Evolutionary conservation across 495 filamentous ascomycete species (phyloP).

Genomic region (Lasiosphaeria hispida): DNA sequence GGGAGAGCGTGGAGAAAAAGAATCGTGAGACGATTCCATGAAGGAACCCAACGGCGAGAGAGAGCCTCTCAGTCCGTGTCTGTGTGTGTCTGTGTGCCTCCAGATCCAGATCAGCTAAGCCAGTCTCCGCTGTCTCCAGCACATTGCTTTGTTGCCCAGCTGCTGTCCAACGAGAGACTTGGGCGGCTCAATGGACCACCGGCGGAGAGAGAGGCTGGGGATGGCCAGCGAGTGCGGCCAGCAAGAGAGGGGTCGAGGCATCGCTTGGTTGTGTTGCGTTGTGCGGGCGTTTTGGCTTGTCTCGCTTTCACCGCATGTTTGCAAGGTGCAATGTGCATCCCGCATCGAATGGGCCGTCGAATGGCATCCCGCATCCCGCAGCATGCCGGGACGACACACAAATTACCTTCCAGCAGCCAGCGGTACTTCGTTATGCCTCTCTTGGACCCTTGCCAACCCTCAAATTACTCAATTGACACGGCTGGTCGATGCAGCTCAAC

Average conservation of each 20-base stretch:
- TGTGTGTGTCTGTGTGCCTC: not conserved
- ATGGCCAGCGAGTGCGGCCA: conserved; percentile 6
- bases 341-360: no score
- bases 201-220: conserved; percentile 8
- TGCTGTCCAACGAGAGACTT: conserved; percentile 11
- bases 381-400: not conserved
- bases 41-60: not conserved
- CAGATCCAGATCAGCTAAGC: not conserved
- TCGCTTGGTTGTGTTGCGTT: conserved; percentile 6
- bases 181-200: conserved; percentile 6
- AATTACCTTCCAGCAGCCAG: not conserved
- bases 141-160: not conserved
- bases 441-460: not conserved
- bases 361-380: not conserved
- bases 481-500: not conserved
- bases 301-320: conserved; percentile 23
- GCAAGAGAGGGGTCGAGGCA: conserved; percentile 5
- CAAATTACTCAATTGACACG: not conserved
- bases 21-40: not conserved
- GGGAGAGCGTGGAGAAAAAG: no score
- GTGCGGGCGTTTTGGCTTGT: conserved; percentile 7
- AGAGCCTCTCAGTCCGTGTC: not conserved
- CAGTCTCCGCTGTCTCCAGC: conserved; percentile 1
- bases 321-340: not conserved
- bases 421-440: not conserved